These are phyloP conservation scores for Tuber borchii DNA, from an alignment of 495 filamentous ascomycete genomes.

Conservation along the genomic window DNA sequence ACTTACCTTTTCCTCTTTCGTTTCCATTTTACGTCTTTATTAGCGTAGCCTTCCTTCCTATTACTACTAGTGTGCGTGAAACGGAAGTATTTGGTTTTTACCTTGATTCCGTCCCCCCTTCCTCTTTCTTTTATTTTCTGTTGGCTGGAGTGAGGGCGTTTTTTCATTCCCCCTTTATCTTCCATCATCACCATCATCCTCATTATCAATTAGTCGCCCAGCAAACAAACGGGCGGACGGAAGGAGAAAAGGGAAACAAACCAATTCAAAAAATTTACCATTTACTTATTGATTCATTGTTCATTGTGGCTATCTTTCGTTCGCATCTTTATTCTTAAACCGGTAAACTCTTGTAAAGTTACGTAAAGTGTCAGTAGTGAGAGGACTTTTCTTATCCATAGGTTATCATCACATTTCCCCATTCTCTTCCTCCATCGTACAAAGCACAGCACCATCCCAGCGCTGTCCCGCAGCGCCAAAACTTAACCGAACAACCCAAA, in stretches of 20 bases:
- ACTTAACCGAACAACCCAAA: not conserved
- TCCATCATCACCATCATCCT: not conserved
- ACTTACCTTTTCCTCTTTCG: not conserved
- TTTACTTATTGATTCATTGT: not conserved
- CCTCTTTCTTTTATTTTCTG: not conserved
- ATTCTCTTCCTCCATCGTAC: not conserved
- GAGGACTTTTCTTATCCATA: not conserved
- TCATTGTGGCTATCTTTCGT: not conserved
- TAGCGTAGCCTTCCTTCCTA: not conserved
- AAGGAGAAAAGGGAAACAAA: not conserved
- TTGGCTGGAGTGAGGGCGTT: not conserved
- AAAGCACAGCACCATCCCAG: not conserved
- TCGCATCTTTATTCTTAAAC: not conserved
- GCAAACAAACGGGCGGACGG: not conserved
- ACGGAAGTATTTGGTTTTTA: not conserved
- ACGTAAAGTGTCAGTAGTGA: not conserved
- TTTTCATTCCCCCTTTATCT: not conserved
- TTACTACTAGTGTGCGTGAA: not conserved
- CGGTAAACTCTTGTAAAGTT: not conserved
- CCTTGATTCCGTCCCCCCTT: not conserved
- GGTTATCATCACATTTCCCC: not conserved
- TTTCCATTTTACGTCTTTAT: not conserved
- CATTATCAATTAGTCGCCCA: not conserved
- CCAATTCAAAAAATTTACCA: not conserved
- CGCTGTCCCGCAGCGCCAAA: not conserved